These are phyloP conservation scores for Cytospora mali DNA, from an alignment of 2,329 filamentous ascomycete genomes.

Conservation along the genomic window DNA sequence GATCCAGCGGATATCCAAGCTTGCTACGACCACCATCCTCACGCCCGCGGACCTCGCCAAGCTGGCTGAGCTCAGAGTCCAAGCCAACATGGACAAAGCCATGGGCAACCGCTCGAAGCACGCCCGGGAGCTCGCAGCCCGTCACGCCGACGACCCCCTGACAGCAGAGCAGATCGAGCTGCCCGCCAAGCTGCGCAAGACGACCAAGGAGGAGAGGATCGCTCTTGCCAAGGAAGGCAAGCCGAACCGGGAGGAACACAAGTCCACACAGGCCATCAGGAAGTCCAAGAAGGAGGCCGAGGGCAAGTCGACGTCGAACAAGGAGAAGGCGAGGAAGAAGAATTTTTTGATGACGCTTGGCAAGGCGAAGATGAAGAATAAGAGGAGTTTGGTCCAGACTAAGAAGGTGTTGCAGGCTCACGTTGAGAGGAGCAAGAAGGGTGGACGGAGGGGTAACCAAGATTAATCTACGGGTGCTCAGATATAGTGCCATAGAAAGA, in stretches of 20 bases:
- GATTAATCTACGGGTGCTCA: neutral
- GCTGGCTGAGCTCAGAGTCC: slow-evolving; percentile 80
- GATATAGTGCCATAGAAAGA: neutral
- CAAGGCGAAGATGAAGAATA: slow-evolving; percentile 94
- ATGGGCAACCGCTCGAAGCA: slow-evolving; percentile 52
- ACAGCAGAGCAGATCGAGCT: slow-evolving; percentile 93
- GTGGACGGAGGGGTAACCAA: slow-evolving; percentile 76
- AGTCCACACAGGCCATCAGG: slow-evolving; percentile 79
- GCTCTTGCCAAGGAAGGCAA: slow-evolving; percentile 83
- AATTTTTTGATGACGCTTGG: slow-evolving; percentile 98
- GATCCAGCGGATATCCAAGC: slow-evolving; percentile 62
- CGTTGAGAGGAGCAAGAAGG: slow-evolving; percentile 79
- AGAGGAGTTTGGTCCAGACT: slow-evolving; percentile 88
- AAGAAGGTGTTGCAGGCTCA: slow-evolving; percentile 80
- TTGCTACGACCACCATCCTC: slow-evolving; percentile 91
- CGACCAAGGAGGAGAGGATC: slow-evolving; percentile 86
- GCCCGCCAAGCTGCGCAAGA: slow-evolving; percentile 77
- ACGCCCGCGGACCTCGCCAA: slow-evolving; percentile 97
- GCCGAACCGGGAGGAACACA: slow-evolving; percentile 76
- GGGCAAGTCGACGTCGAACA: slow-evolving; percentile 96
- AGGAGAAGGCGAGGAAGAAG: slow-evolving; percentile 96
- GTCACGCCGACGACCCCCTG: slow-evolving; percentile 83
- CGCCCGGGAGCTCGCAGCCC: slow-evolving; percentile 52
- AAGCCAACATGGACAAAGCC: slow-evolving; percentile 70
- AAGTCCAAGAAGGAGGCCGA: slow-evolving; percentile 85